Evolutionary conservation across 805 yeast species (phyloP).

Genomic region (Teunomyces pallodes): DNA sequence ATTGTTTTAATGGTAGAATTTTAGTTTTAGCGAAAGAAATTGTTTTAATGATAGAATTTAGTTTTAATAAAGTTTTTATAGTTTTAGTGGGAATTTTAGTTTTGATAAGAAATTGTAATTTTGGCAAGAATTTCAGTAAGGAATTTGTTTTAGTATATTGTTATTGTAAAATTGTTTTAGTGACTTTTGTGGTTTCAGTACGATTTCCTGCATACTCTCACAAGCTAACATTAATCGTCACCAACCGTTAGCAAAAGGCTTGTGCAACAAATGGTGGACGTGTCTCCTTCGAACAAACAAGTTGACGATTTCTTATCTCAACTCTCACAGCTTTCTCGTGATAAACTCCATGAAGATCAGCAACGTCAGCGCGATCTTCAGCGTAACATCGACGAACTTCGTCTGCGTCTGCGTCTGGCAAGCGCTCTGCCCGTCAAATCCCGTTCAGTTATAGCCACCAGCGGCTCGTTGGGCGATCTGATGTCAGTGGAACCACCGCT

Average conservation of each 20-base stretch:
- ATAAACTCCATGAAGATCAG: conserved; percentile 32
- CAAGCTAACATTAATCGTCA: no score
- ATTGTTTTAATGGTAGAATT: no score
- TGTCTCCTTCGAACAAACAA: conserved; percentile 29
- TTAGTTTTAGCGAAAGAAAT: no score
- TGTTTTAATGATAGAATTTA: no score
- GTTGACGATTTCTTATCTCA: conserved; percentile 39
- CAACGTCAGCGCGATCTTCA: conserved; percentile 33
- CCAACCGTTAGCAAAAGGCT: background rate
- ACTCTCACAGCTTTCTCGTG: conserved; percentile 36
- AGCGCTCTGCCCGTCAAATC: conserved; percentile 20
- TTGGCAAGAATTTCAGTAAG: no score
- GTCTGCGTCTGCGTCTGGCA: conserved; percentile 25
- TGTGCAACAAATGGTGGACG: conserved; percentile 11
- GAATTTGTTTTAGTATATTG: no score
- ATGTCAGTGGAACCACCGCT: conserved; percentile 6
- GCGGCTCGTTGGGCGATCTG: no score
- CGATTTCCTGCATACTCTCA: background rate
- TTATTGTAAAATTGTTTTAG: no score
- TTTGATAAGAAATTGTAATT: no score
- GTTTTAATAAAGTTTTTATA: no score
- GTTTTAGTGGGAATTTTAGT: no score
- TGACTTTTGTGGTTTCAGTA: no score
- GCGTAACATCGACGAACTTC: conserved; percentile 29
- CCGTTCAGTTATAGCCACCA: background rate